Percentiles rank a stretch among this genome's conserved stretches.
Conservation (phyloP, 2,329 filamentous ascomycete species). For the Aspergillus sp. region DNA sequence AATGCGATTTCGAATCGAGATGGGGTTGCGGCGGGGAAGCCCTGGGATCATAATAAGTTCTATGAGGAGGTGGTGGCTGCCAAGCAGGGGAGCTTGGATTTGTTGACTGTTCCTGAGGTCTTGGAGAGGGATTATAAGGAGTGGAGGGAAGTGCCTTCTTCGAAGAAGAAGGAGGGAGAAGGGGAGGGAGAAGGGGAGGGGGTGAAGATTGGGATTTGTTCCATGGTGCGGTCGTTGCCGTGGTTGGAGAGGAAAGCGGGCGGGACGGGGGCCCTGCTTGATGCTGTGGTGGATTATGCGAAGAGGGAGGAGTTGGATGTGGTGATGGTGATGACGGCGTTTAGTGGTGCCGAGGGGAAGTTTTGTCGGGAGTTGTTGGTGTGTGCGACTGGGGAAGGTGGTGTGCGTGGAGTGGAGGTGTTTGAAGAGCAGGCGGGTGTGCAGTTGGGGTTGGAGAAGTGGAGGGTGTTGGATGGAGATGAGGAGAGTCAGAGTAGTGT, state of each 20-base stretch:
- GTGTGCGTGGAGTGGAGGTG: slow-evolving; percentile 46
- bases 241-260: slow-evolving; percentile 56
- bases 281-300: slow-evolving; percentile 50
- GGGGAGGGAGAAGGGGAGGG: too few relatives aligned
- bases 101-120: slow-evolving; percentile 57
- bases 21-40: not conserved
- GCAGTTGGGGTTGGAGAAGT: slow-evolving; percentile 45
- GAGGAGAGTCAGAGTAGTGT: slow-evolving; percentile 11
- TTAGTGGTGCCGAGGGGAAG: slow-evolving; percentile 34
- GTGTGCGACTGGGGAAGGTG: slow-evolving; percentile 31
- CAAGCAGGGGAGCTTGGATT: slow-evolving; percentile 57
- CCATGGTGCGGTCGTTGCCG: slow-evolving; percentile 57
- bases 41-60: slow-evolving; percentile 53
- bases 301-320: slow-evolving; percentile 50
- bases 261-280: slow-evolving; percentile 38
- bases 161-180: too few relatives aligned
- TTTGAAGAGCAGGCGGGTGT: slow-evolving; percentile 47
- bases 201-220: slow-evolving; percentile 59
- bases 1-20: not conserved
- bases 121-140: slow-evolving; percentile 66
- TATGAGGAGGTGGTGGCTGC: slow-evolving; percentile 55
- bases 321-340: slow-evolving; percentile 64
- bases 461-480: slow-evolving; percentile 33
- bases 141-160: slow-evolving; percentile 50
- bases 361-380: slow-evolving; percentile 59